These are phyloP conservation scores for Pythium brachiatum DNA, from an alignment of 352 stramenopile genomes.

Conservation along the genomic window DNA sequence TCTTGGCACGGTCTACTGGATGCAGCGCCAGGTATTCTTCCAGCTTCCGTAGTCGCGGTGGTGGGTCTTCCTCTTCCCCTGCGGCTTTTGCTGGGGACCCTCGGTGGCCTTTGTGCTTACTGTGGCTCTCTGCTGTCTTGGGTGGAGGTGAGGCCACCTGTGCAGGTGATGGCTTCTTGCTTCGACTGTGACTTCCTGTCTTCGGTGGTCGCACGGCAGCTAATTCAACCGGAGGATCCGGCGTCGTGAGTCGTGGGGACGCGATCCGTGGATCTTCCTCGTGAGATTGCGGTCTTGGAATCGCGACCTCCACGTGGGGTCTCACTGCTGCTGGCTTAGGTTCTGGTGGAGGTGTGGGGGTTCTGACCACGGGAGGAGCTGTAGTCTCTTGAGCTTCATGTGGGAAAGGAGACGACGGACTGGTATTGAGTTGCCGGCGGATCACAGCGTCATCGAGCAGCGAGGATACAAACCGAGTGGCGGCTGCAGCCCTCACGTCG, in stretches of 20 bases:
- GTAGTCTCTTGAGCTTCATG: neutral
- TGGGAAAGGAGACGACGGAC: neutral
- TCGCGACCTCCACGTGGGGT: neutral
- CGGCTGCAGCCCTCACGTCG: neutral
- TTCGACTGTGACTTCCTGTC: slow-evolving; percentile 1
- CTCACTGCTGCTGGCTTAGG: neutral
- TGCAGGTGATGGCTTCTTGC: neutral
- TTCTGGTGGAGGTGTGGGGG: neutral
- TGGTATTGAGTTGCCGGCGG: neutral
- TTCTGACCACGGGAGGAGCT: neutral
- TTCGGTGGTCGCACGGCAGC: neutral
- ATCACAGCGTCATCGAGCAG: neutral
- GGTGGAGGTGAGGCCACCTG: neutral
- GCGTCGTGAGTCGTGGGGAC: neutral
- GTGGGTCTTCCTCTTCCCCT: neutral
- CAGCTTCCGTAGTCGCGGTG: slow-evolving; percentile 18
- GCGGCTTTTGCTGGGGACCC: neutral
- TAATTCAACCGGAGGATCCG: neutral
- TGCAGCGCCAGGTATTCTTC: slow-evolving; percentile 18
- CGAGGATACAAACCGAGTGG: neutral
- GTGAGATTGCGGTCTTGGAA: neutral
- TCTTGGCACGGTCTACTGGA: slow-evolving; percentile 12
- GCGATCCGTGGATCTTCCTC: no score
- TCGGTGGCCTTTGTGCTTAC: neutral
- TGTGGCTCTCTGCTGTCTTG: neutral